Evolutionary conservation across 371 early-diverging fungal species (phyloP), one percentile per base, ranked within the genome.

Genomic region (Dichotomocladium elegans): DNA sequence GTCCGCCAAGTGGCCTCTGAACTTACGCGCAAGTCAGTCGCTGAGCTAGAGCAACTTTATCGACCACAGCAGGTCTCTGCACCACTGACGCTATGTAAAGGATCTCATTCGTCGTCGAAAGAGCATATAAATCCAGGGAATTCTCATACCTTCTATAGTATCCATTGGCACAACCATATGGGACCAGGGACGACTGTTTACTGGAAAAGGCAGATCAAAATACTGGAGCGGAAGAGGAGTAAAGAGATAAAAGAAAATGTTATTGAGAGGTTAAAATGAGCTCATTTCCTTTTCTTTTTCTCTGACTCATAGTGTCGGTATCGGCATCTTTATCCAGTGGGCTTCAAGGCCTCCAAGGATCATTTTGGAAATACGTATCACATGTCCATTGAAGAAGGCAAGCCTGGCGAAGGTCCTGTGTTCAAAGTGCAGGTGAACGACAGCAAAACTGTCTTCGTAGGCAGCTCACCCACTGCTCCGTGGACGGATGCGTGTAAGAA

Each of bases 281-380:
- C 11, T 9, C 29, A 42, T 33, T 10, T 14, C 8, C 14, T 2
- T 19, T 14, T 41, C 27, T 28, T 7, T 29, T 4, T 6, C 2
- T 17, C 12, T 12, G 8, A 31, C 3, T 11, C 14, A 25, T 35
- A 81, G 81, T 81, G 79, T 47, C 69, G 69, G 30, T 81, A 74
- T 44, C 75, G 64, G 34, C 82, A 81, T 46, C 79, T 75, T 44
- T 81, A 81, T 53, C 82, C 82, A 3, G 63, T 81, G 31, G 82
- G 82, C 4, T 81, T 68, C 47, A 55, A 60, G 22, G 82, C 82
- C 12, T 72, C 82, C 11, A 81, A 81, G 62, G 47, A 55, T 4
- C 79, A 79, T 42, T 81, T 77, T 51, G 77, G 74, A 15, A 68
- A 77, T 33, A 60, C 66, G n/a, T 81, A 77, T 55, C 69, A 67